Conservation (phyloP, 495 filamentous ascomycete genomes). For the Lepidopterella palustris region DNA sequence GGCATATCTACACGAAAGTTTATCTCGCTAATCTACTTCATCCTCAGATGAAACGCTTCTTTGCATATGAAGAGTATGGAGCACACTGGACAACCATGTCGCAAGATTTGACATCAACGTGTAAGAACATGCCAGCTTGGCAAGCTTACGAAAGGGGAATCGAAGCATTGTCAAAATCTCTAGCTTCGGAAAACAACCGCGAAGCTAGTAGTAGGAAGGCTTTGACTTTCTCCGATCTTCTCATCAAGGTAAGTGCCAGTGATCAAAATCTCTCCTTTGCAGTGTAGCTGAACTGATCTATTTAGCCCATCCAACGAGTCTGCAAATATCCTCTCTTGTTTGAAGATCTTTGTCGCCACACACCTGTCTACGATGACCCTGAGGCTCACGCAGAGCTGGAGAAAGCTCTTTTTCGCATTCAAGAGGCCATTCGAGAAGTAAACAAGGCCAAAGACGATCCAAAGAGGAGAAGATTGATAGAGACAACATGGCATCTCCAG, state of each 20-base stretch:
- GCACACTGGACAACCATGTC: slow-evolving; percentile 79
- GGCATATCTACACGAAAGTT: neutral
- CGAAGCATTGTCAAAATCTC: slow-evolving; percentile 71
- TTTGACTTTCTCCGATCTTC: slow-evolving; percentile 72
- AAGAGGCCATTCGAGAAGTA: slow-evolving; percentile 64
- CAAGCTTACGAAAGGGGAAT: slow-evolving; percentile 76
- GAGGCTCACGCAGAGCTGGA: slow-evolving; percentile 71
- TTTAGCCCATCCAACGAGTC: slow-evolving; percentile 83
- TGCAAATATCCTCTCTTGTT: slow-evolving; percentile 91
- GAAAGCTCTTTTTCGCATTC: slow-evolving; percentile 62
- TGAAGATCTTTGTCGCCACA: slow-evolving; percentile 70
- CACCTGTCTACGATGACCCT: slow-evolving; percentile 76
- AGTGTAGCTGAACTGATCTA: neutral
- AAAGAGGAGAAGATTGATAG: slow-evolving; percentile 41
- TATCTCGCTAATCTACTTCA: neutral
- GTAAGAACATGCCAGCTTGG: slow-evolving; percentile 69
- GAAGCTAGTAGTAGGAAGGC: slow-evolving; percentile 61
- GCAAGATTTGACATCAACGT: slow-evolving; percentile 63
- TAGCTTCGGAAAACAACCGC: slow-evolving; percentile 62
- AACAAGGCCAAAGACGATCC: slow-evolving; percentile 61
- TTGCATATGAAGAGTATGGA: slow-evolving; percentile 80
- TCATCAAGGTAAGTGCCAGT: slow-evolving; percentile 69
- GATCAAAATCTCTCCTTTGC: neutral
- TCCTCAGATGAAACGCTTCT: slow-evolving; percentile 67
- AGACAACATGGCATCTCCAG: slow-evolving; percentile 72